phyloP scores from a whole-genome alignment of 441 rosid genomes.

The Mallotus japonicus region DNA sequence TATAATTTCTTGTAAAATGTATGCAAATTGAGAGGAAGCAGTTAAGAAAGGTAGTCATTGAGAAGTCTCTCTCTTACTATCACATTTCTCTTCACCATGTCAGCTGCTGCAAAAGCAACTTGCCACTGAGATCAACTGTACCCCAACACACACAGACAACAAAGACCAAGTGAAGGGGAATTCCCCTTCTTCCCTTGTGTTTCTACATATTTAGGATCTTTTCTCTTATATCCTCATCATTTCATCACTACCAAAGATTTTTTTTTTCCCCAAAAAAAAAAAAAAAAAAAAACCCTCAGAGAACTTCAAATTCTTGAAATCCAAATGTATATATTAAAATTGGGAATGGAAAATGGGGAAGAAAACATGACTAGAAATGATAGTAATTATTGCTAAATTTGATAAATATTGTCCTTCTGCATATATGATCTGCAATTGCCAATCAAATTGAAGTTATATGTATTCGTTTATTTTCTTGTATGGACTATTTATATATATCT shows the following conservation, averaged over 20 bases:
- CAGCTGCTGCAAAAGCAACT: slow-evolving; percentile 43
- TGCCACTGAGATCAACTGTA: slow-evolving; percentile 39
- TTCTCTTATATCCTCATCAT: slow-evolving; percentile 1
- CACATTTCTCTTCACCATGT: slow-evolving; percentile 12
- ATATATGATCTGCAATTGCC: not conserved
- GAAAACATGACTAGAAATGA: not conserved
- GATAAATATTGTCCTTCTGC: not conserved
- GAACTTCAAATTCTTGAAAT: too few species aligned
- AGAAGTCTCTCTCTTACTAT: slow-evolving; percentile 26
- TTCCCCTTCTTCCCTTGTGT: not conserved
- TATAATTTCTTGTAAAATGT: too few species aligned
- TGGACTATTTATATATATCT: not conserved
- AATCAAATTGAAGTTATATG: not conserved
- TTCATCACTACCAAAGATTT: slow-evolving; percentile 5
- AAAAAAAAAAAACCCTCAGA: not conserved
- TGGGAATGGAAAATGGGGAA: not conserved
- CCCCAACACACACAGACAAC: not conserved
- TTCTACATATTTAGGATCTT: not conserved
- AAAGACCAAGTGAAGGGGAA: not conserved
- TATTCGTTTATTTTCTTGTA: not conserved
- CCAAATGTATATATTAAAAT: too few species aligned
- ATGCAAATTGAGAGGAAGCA: not conserved
- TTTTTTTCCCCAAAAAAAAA: too few species aligned
- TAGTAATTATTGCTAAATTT: too few species aligned
- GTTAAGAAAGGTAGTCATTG: slow-evolving; percentile 18